Conservation (phyloP, 306 rosid genomes). For the Abrus precatorius region DNA sequence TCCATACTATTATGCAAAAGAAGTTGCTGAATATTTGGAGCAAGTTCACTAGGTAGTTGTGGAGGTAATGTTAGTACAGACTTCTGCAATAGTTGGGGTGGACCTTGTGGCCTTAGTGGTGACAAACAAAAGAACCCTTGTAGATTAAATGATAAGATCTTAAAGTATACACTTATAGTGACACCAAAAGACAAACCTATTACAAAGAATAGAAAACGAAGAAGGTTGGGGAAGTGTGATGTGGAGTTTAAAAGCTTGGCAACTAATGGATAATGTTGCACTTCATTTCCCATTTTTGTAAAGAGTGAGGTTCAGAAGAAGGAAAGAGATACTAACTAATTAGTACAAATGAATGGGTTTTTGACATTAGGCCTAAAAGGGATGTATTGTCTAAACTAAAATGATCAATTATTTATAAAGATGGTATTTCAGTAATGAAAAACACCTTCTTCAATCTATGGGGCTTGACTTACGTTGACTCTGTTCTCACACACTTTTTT, state of each 20-base stretch:
- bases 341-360: not conserved
- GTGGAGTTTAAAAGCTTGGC: conserved; percentile 37
- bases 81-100: too few species aligned
- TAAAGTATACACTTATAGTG: conserved; percentile 49
- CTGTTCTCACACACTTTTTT: too few species aligned
- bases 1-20: conserved; percentile 51
- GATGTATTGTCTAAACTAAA: not conserved
- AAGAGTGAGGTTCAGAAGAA: not conserved
- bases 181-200: conserved; percentile 63
- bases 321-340: not conserved
- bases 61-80: too few species aligned
- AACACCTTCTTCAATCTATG: too few species aligned
- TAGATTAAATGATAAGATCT: conserved; percentile 35
- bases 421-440: too few species aligned
- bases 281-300: conserved; percentile 41
- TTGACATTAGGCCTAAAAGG: not conserved
- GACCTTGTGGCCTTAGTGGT: not conserved
- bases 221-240: conserved; percentile 33
- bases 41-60: not conserved
- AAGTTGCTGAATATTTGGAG: conserved; percentile 13
- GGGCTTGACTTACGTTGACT: too few species aligned
- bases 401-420: too few species aligned
- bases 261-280: conserved; percentile 36
- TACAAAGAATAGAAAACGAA: conserved; percentile 51
- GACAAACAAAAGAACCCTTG: conserved; percentile 27